Percentiles rank a stretch among this genome's conserved stretches.
phyloP scores from a whole-genome alignment of 2,329 filamentous ascomycete genomes.

The Fusarium buharicum region DNA sequence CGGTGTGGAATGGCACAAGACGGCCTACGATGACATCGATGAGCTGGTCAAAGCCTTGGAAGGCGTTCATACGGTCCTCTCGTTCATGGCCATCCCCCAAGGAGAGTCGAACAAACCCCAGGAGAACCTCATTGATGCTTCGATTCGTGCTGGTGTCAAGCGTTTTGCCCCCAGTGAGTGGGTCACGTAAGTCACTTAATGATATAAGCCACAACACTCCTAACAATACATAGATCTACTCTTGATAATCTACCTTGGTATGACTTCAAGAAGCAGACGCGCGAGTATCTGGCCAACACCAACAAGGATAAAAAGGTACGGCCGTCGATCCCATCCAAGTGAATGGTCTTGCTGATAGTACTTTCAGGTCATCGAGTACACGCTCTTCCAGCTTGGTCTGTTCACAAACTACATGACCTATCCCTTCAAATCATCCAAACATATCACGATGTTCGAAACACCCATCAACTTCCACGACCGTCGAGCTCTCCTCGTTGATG shows the following conservation, averaged over 20 bases:
- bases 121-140: slow-evolving; percentile 63
- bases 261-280: slow-evolving; percentile 57
- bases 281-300: slow-evolving; percentile 61
- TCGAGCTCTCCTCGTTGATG: slow-evolving; percentile 56
- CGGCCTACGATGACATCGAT: slow-evolving; percentile 49
- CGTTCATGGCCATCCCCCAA: slow-evolving; percentile 56
- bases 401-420: slow-evolving; percentile 66
- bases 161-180: slow-evolving; percentile 72
- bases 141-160: slow-evolving; percentile 67
- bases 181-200: slow-evolving; percentile 48
- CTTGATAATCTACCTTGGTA: slow-evolving; percentile 33
- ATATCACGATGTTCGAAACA: slow-evolving; percentile 54
- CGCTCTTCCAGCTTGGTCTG: slow-evolving; percentile 64
- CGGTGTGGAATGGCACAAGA: slow-evolving; percentile 17
- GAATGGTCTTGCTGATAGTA: background rate
- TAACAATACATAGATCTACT: slow-evolving; percentile 4
- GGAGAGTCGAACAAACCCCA: slow-evolving; percentile 45
- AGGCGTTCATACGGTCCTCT: slow-evolving; percentile 64
- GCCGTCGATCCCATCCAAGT: accelerated
- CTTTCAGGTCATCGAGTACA: slow-evolving; percentile 63
- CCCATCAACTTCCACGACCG: slow-evolving; percentile 54
- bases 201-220: accelerated
- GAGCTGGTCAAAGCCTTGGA: slow-evolving; percentile 53
- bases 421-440: slow-evolving; percentile 58
- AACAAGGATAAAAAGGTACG: slow-evolving; percentile 59